Conservation (phyloP, 306 rosid genomes). For the Lathyrus aphaca region DNA sequence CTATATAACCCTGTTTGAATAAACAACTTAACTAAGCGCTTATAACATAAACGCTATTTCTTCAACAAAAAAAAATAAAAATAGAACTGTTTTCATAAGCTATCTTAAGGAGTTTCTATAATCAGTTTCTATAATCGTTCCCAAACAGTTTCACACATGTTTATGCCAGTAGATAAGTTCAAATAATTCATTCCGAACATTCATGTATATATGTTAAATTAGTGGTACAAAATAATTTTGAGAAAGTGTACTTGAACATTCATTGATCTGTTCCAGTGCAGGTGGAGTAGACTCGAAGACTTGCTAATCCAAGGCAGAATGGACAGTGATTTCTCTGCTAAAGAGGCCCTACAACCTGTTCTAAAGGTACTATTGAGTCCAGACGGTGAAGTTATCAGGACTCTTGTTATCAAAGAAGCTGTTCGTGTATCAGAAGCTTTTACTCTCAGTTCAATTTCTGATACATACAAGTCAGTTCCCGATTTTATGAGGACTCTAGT, state of each 20-base stretch:
- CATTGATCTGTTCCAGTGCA: slow-evolving; percentile 48
- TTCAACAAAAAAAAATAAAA: not conserved
- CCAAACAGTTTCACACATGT: not conserved
- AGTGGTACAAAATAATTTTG: slow-evolving; percentile 23
- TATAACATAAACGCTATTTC: not conserved
- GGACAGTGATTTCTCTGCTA: slow-evolving; percentile 85
- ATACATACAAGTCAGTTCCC: slow-evolving; percentile 65
- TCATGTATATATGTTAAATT: not conserved
- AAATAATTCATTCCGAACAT: not conserved
- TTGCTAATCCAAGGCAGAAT: slow-evolving; percentile 75
- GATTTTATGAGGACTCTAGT: slow-evolving; percentile 62
- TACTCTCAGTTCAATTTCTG: slow-evolving; percentile 62
- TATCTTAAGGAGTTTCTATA: not conserved
- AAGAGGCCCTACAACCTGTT: slow-evolving; percentile 89
- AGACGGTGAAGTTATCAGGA: slow-evolving; percentile 76
- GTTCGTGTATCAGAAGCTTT: slow-evolving; percentile 80
- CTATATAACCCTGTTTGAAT: not conserved
- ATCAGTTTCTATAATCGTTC: not conserved
- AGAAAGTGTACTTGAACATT: slow-evolving; percentile 39
- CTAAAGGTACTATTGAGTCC: slow-evolving; percentile 78
- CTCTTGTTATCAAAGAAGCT: slow-evolving; percentile 78
- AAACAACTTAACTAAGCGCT: not conserved
- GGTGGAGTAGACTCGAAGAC: slow-evolving; percentile 91
- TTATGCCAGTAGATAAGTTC: not conserved
- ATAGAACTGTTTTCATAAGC: not conserved